Conservation (phyloP, 2,329 filamentous ascomycete species). For the Onygenales sp. region DNA sequence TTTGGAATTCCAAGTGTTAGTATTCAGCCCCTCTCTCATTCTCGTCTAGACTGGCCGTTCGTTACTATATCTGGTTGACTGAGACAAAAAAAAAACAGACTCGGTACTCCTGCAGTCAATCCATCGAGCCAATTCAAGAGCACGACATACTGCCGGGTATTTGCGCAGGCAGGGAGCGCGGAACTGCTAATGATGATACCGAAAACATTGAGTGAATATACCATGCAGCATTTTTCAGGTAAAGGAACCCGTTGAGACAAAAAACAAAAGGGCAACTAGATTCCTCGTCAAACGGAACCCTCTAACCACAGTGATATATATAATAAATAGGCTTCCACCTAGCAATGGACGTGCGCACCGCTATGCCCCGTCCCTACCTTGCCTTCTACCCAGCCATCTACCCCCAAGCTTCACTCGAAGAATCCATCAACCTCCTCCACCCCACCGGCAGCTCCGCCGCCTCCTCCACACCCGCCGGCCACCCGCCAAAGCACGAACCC, state of each 20-base stretch:
- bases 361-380: conserved; percentile 30
- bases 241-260: neutral
- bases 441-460: conserved; percentile 7
- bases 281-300: too few species aligned
- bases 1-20: conserved; percentile 43
- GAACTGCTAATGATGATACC: conserved; percentile 20
- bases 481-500: conserved; percentile 12
- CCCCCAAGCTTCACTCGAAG: conserved; percentile 19
- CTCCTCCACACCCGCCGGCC: conserved; percentile 7
- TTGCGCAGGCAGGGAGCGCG: conserved; percentile 28
- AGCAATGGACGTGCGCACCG: conserved; percentile 34
- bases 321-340: conserved; percentile 28
- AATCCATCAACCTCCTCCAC: conserved; percentile 18
- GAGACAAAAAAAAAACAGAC: conserved; percentile 9
- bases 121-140: conserved; percentile 32
- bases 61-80: too few species aligned
- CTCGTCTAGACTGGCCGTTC: too few species aligned
- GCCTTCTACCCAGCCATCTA: conserved; percentile 34
- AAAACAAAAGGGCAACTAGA: too few species aligned
- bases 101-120: conserved; percentile 30
- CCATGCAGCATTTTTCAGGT: conserved; percentile 37
- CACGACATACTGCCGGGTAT: conserved; percentile 39
- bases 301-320: too few species aligned
- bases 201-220: conserved; percentile 23
- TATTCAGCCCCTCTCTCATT: neutral